Evolutionary conservation across 805 yeast genomes (phyloP), one percentile per base, ranked within the genome.

Genomic region (Lipomyces spencermartinsiae): DNA sequence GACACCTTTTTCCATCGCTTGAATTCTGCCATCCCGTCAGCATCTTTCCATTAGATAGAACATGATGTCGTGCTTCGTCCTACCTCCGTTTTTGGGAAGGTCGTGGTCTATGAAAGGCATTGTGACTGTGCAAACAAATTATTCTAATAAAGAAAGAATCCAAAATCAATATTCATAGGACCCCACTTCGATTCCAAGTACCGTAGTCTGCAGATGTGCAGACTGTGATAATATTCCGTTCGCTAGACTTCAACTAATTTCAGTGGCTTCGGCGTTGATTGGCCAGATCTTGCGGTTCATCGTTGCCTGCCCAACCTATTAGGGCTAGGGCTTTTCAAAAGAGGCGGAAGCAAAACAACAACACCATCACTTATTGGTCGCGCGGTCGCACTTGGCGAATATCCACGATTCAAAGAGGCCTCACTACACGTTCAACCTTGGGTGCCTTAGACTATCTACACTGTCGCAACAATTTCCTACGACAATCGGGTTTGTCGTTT

Each of bases 1-100:
- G 96, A 91, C 64, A 90, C 94, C 59, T 69, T 62, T 51, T 64
- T 64, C 62, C 61, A 69, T 31, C 71, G 68, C 37, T 14, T 58
- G 29, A 59, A 60, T 9, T 31, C 66, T 19, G 49, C 59, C 22
- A 22, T 6, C 57, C 14, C 9, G 49, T 43, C 19, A 55, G 35
- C 58, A 55, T 19, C 19, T 55, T 34, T 35, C 10, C 58, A 14
- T 14, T n/a, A 8, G 8, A n/a, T 8, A 43, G 3, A 43, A n/a
- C 16, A 43, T 43, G 49, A 43, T 8, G 43, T 10, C n/a, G 10
- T 10, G 33, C 56, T 53, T 29, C 16, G 16, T n/a, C 58, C 8
- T 55, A 55, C 58, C 35, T 31, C 58, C 58, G n/a, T 55, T 34
- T 19, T 31, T 31, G 43, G 58, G 58, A 55, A 55, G 37, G n/a